Percentiles rank a stretch among this genome's conserved stretches.
These are phyloP conservation scores for Cynanchum wilfordii DNA, from an alignment of 257 asterid genomes.

Conservation along the genomic window DNA sequence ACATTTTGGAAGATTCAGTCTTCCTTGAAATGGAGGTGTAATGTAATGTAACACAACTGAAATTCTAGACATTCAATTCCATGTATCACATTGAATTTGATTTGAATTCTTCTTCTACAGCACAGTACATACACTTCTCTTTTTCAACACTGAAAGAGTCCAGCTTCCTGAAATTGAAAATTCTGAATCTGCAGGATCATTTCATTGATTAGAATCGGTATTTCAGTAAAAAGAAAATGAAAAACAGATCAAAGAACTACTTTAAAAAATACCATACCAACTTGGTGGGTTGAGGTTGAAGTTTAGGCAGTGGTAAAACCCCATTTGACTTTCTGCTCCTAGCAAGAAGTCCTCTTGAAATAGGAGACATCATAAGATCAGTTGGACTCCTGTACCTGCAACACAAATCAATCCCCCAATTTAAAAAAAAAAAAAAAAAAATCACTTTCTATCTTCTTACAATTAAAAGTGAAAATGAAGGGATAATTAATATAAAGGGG, in stretches of 20 bases:
- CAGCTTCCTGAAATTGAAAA: conserved; percentile 26
- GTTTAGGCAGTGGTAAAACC: conserved; percentile 46
- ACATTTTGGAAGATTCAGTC: no score
- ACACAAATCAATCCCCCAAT: neutral
- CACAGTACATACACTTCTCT: no score
- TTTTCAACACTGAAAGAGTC: conserved; percentile 20
- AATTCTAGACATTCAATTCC: neutral
- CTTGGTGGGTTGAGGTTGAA: neutral
- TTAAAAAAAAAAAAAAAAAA: no score
- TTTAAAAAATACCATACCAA: neutral
- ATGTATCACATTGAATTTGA: neutral
- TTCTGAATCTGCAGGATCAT: conserved; percentile 33
- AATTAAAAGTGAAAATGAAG: no score
- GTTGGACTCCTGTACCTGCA: conserved; percentile 70
- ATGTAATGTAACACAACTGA: no score
- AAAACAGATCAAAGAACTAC: neutral
- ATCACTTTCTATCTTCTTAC: no score
- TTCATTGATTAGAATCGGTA: neutral
- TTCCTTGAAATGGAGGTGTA: no score
- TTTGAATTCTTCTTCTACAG: neutral
- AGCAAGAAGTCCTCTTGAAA: conserved; percentile 54
- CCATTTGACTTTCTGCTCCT: conserved; percentile 38
- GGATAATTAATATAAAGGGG: no score
- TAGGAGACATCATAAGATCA: conserved; percentile 70
- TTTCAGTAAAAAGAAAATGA: neutral